A percentile compares a stretch with the other conserved stretches of the same genome.
phyloP scores from a whole-genome alignment of 192 early-diverging fungal genomes.

The Coemansia interrupta region DNA sequence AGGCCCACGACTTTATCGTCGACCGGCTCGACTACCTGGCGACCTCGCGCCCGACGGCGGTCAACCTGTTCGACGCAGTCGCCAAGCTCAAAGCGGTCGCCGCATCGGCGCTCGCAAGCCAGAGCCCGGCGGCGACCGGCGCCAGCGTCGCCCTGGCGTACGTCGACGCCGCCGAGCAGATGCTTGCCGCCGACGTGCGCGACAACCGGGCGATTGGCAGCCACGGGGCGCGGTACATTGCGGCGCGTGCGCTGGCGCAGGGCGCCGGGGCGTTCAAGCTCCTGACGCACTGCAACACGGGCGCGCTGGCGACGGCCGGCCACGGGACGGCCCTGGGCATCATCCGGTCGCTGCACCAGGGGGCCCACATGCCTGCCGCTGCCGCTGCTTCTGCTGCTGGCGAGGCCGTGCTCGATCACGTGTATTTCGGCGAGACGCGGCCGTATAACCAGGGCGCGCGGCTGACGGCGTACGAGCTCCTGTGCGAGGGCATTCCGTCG shows the following conservation, averaged over 20 bases:
- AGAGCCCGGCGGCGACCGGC: conserved; percentile 18
- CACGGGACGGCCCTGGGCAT: conserved; percentile 95
- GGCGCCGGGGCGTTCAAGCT: conserved; percentile 46
- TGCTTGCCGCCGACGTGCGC: conserved; percentile 79
- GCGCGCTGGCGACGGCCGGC: conserved; percentile 77
- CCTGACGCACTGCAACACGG: conserved; percentile 97
- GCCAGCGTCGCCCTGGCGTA: conserved; percentile 60
- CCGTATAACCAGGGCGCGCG: conserved; percentile 98
- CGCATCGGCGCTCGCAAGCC: background rate
- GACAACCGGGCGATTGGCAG: conserved; percentile 87
- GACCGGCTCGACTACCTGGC: conserved; percentile 70
- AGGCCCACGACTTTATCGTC: conserved; percentile 55
- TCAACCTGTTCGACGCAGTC: conserved; percentile 89
- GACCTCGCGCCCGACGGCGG: conserved; percentile 92
- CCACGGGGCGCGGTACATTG: conserved; percentile 65
- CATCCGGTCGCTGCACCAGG: conserved; percentile 68
- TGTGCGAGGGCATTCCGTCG: conserved; percentile 86
- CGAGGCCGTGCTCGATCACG: conserved; percentile 60
- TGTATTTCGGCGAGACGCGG: conserved; percentile 92
- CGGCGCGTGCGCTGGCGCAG: background rate
- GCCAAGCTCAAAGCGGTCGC: conserved; percentile 45
- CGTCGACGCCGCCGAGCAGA: conserved; percentile 69
- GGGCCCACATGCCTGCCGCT: too few relatives aligned
- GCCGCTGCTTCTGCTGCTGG: too few relatives aligned
- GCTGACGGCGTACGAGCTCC: conserved; percentile 91